A percentile compares a stretch with the other conserved stretches of the same genome.
These are phyloP conservation scores for Aspergillus alliaceus DNA, from an alignment of 2,329 filamentous ascomycete genomes.

Conservation along the genomic window DNA sequence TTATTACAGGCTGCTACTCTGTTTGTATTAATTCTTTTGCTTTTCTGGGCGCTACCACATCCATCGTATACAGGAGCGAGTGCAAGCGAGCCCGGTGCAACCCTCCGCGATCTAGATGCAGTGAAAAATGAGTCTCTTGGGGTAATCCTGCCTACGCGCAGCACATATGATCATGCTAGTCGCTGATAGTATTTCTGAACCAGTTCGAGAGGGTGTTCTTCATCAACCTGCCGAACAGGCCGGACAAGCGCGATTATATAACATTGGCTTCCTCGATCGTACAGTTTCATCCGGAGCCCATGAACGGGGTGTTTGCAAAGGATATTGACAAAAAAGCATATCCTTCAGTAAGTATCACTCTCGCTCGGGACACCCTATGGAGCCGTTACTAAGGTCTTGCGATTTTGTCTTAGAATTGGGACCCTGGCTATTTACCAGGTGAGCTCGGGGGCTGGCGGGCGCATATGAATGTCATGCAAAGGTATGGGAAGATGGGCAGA, in stretches of 20 bases:
- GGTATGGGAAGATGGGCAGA: slow-evolving; percentile 1
- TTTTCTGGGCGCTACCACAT: background rate
- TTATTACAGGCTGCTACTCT: background rate
- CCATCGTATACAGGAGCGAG: background rate
- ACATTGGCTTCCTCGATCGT: slow-evolving; percentile 20
- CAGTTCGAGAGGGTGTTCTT: slow-evolving; percentile 21
- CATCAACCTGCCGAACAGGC: slow-evolving; percentile 21
- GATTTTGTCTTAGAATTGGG: slow-evolving; percentile 16
- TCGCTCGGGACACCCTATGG: background rate
- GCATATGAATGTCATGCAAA: slow-evolving; percentile 20
- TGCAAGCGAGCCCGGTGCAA: background rate
- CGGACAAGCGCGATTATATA: slow-evolving; percentile 24
- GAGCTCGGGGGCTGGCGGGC: slow-evolving; percentile 22
- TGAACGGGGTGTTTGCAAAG: slow-evolving; percentile 18
- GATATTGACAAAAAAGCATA: slow-evolving; percentile 15
- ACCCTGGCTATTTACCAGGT: slow-evolving; percentile 12
- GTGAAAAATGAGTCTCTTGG: background rate
- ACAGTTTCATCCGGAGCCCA: slow-evolving; percentile 18
- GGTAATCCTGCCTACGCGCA: background rate
- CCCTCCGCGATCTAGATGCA: background rate
- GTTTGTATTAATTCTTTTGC: background rate
- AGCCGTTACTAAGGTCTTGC: background rate
- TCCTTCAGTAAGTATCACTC: slow-evolving; percentile 1
- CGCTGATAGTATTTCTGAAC: background rate
- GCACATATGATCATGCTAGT: too few relatives aligned